phyloP scores from a whole-genome alignment of 23 red algal species.

The Gracilaria domingensis region DNA sequence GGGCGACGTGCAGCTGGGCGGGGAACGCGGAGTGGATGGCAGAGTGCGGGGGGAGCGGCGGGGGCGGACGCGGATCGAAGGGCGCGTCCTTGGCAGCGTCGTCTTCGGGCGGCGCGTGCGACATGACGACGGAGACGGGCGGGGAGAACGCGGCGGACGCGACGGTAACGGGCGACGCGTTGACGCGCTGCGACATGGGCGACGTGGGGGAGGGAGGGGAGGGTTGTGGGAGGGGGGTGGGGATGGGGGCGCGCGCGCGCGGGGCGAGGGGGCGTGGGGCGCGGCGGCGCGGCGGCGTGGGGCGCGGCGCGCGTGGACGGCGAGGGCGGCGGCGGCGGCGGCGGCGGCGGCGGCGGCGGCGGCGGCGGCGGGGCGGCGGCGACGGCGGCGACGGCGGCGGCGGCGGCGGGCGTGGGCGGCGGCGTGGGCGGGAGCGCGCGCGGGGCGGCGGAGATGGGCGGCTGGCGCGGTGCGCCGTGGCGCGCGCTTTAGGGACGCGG shows the following conservation, averaged over 20 bases:
- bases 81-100: not conserved
- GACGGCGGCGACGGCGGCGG: not conserved
- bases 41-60: not conserved
- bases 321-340: not conserved
- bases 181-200: not conserved
- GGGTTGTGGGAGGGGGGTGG: not conserved
- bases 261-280: not conserved
- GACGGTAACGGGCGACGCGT: constrained; percentile 23
- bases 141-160: constrained; percentile 12
- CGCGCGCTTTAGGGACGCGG: not conserved
- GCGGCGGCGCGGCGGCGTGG: not conserved
- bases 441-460: not conserved
- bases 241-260: not conserved
- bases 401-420: not conserved
- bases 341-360: not conserved
- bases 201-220: not conserved
- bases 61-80: not conserved
- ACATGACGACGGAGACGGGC: not conserved
- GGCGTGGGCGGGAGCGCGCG: not conserved
- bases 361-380: not conserved
- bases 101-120: not conserved
- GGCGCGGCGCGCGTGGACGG: not conserved
- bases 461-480: not conserved
- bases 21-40: not conserved
- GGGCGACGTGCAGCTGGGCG: constrained; percentile 1